A percentile compares a stretch with the other conserved stretches of the same genome.
Conservation (phyloP, 1,284 basidiomycete genomes). For the Malassezia psittaci region DNA sequence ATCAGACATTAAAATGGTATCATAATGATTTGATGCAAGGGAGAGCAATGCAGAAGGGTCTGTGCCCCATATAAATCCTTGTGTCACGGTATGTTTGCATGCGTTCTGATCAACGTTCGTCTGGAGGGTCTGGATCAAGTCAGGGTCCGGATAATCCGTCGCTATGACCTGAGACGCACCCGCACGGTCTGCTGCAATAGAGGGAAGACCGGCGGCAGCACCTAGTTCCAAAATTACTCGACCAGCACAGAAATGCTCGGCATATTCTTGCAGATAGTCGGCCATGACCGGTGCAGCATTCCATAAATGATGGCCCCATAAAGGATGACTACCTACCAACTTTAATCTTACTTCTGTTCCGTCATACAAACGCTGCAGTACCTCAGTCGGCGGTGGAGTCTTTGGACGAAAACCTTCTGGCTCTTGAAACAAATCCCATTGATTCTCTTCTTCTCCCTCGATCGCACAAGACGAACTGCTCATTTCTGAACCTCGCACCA, state of each 20-base stretch:
- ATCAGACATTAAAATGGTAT: slow-evolving; percentile 80
- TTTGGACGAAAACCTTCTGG: slow-evolving; percentile 39
- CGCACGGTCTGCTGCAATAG: slow-evolving; percentile 28
- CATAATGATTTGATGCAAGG: slow-evolving; percentile 53
- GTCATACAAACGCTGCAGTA: slow-evolving; percentile 23
- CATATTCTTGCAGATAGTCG: slow-evolving; percentile 47
- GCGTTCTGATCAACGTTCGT: slow-evolving; percentile 63
- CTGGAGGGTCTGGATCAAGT: slow-evolving; percentile 67
- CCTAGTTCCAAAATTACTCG: slow-evolving; percentile 72
- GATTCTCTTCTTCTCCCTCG: slow-evolving; percentile 1
- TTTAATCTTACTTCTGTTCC: slow-evolving; percentile 51
- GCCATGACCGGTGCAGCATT: slow-evolving; percentile 50
- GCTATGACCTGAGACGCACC: slow-evolving; percentile 57
- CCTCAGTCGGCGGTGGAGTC: slow-evolving; percentile 37
- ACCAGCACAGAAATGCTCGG: slow-evolving; percentile 49
- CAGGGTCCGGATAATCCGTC: slow-evolving; percentile 81
- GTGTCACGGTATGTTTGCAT: slow-evolving; percentile 48
- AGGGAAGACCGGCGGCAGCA: slow-evolving; percentile 80
- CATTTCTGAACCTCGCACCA: background rate
- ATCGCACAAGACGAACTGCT: background rate
- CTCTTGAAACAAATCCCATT: slow-evolving; percentile 38
- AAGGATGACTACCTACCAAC: slow-evolving; percentile 73
- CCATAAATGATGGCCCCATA: slow-evolving; percentile 83
- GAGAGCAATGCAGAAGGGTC: slow-evolving; percentile 55
- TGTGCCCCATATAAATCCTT: slow-evolving; percentile 82